Conservation (phyloP, 176 grass and related monocot species). For the Puya raimondii region DNA sequence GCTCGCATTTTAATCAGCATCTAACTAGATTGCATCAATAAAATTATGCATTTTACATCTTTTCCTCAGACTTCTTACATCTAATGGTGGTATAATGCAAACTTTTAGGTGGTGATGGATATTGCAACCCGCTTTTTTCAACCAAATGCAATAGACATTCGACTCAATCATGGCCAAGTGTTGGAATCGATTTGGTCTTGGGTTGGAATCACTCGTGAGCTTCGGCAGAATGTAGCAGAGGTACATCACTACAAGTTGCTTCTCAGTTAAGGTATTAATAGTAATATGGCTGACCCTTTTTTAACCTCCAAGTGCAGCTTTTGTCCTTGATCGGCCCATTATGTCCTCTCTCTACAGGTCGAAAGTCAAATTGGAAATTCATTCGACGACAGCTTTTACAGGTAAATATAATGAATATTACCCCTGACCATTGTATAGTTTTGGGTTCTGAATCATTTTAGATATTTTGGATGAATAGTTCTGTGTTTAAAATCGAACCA, state of each 20-base stretch:
- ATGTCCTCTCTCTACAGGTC: constrained; percentile 64
- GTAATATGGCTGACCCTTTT: constrained; percentile 14
- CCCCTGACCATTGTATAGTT: neutral
- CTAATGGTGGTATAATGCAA: neutral
- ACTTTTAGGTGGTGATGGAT: constrained; percentile 66
- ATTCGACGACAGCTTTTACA: constrained; percentile 81
- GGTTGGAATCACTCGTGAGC: constrained; percentile 63
- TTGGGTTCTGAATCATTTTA: no score
- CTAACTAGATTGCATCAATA: no score
- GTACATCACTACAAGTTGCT: constrained; percentile 35
- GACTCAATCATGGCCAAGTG: constrained; percentile 72
- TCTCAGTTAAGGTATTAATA: neutral
- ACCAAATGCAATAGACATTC: constrained; percentile 60
- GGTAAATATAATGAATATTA: constrained; percentile 26
- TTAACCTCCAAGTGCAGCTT: constrained; percentile 41
- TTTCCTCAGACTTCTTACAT: neutral
- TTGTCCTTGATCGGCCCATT: constrained; percentile 59
- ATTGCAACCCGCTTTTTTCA: constrained; percentile 56
- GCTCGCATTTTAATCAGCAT: no score
- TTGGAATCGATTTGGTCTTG: constrained; percentile 84
- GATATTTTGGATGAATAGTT: no score
- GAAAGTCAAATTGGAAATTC: constrained; percentile 85
- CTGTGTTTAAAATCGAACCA: no score
- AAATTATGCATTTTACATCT: neutral
- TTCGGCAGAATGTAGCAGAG: constrained; percentile 74